Evolutionary conservation across 192 early-diverging fungal genomes (phyloP).

Genomic region (Blastocladiella britannica): DNA sequence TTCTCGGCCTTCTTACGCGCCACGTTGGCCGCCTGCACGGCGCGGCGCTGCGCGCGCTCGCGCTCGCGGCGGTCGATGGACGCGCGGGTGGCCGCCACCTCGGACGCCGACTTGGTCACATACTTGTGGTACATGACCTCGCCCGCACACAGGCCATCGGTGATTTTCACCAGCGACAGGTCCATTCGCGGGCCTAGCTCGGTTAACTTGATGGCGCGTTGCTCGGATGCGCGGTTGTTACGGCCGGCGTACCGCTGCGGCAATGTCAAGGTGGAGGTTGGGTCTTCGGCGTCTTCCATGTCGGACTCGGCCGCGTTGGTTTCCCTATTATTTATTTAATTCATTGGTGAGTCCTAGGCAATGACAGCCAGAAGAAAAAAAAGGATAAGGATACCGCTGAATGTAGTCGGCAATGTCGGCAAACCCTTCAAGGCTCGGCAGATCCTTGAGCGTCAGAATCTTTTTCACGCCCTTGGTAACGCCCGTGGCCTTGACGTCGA

Average conservation of each 20-base stretch:
- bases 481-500: constrained; percentile 71
- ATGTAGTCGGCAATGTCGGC: constrained; percentile 89
- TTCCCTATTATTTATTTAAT: constrained; percentile 24
- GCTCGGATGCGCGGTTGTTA: constrained; percentile 49
- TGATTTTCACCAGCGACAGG: constrained; percentile 66
- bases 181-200: constrained; percentile 88
- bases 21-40: constrained; percentile 69
- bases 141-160: constrained; percentile 69
- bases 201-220: constrained; percentile 60
- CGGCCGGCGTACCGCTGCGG: constrained; percentile 60
- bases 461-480: constrained; percentile 77
- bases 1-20: constrained; percentile 45
- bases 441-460: constrained; percentile 43
- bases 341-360: neutral
- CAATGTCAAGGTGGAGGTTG: constrained; percentile 65
- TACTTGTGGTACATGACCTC: constrained; percentile 81
- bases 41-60: constrained; percentile 45
- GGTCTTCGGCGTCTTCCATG: constrained; percentile 76
- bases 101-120: constrained; percentile 44
- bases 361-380: neutral
- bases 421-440: constrained; percentile 58
- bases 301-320: constrained; percentile 74
- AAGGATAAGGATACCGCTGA: constrained; percentile 22
- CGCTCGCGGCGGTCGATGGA: constrained; percentile 35
- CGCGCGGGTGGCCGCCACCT: constrained; percentile 42